Evolutionary conservation across 1,284 basidiomycete species (phyloP), one percentile per base, ranked within the genome.

Genomic region (Erythrobasidium hasegawianum): DNA sequence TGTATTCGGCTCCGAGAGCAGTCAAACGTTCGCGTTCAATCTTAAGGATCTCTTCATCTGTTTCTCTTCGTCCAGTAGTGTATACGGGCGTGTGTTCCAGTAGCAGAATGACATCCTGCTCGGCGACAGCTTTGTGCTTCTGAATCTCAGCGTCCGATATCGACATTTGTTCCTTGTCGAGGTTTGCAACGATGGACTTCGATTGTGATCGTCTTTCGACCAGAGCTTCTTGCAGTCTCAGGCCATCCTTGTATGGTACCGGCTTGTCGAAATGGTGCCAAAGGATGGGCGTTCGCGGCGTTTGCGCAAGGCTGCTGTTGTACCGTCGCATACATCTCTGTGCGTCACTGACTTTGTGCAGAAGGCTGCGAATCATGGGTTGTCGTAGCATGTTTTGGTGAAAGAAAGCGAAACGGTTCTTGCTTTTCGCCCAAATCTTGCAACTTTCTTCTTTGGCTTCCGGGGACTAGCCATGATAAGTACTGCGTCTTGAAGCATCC

Each of bases 81-180:
- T 92, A 98, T 0, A 96, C 94, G 4, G 95, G 95, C 9, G 87
- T 83, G 73, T 98, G 95, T 77, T 98, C 73, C 20, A 83, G 75
- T 22, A 83, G 70, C 2, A 84, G 74, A 11, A 84, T 64, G 10
- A 82, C 75, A 70, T 83, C 82, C 49, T 79, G 77, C 7, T 66
- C 67, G 0, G 80, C 79, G 18, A 76, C 64, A 2, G 24, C 27
- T 27, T 20, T 2, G 18, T 50, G 1, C 4, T 18, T 20, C n/a
- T 39, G 24, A 13, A 58, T 13, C 38, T 65, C 55, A 9, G 33
- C 26, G 2, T 2, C 3, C 0, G 55, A 50, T 2, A 65, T 43
- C 9, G 2, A 22, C n/a, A 20, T 16, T 5, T 29, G 33, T 11
- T 41, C 22, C 14, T 65, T 52, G 2, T 58, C 33, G 38, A 57